Base-by-base conservation (phyloP, 345 rosid species). In the Xanthoceras sorbifolium region DNA sequence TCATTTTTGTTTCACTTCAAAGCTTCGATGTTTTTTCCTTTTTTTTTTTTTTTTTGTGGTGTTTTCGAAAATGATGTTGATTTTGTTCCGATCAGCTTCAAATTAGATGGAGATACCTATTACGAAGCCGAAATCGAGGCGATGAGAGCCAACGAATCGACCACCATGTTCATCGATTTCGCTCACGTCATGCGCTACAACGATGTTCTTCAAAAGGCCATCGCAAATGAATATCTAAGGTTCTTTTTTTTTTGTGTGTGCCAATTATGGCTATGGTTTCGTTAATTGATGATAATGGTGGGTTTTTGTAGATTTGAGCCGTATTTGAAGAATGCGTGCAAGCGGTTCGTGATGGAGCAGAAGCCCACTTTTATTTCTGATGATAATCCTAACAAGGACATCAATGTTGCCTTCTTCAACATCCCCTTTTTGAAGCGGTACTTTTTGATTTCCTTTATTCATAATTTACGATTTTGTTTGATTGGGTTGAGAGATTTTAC, bases 131-230 rank as follows among this genome's bases (percentile, higher is more conserved):
- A 96, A 90, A 83, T 91, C 31, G 97, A 90, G 26, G 88, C 87
- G 3, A 96, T 93, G 85, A 82, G 76, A 70, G 86, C 85, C 62
- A 88, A 81, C 68, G 99, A 94, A 78, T 92, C 97, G 0, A 87
- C 81, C 38, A 96, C 97, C 73, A 90, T 93, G 88, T 93, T 89
- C 83, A 85, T 93, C 69, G 95, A 96, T 83, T 96, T 93, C 89
- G 82, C 94, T 61, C 95, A 93, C 81, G 94, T 93, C 32, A 93
- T 96, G 99, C 84, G 69, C 54, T 91, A 80, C 71, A 92, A 86
- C 71, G 96, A 96, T 74, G 70, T 87, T 72, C 98, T 96, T 57
- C 98, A 96, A 78, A 88, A 86, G 73, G 92, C 97, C 62, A 89
- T 93, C 0, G 90, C 99, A 29, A 91, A 92, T 7, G 98, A 96